These are phyloP conservation scores for Penicillium maclennaniae DNA, from an alignment of 495 filamentous ascomycete genomes.

Conservation along the genomic window DNA sequence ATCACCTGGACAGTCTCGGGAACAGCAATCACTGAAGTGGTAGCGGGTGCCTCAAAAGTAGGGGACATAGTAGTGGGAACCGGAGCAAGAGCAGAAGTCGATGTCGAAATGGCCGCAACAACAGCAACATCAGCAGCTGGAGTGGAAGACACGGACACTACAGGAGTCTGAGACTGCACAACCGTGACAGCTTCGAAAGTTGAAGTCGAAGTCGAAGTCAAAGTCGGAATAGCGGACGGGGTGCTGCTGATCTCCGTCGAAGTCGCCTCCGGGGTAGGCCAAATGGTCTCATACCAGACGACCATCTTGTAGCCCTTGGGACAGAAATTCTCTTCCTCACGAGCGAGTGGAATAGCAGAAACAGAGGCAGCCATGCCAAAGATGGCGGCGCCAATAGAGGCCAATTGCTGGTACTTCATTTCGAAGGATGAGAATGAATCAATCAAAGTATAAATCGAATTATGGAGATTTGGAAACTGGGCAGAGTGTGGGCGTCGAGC, in stretches of 20 bases:
- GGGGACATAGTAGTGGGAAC: slow-evolving; percentile 2
- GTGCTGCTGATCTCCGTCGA: slow-evolving; percentile 8
- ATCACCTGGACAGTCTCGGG: slow-evolving; percentile 13
- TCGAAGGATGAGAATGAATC: background rate
- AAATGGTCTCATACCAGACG: slow-evolving; percentile 23
- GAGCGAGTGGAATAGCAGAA: slow-evolving; percentile 24
- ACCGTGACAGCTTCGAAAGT: background rate
- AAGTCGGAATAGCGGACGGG: background rate
- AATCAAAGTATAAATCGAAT: background rate
- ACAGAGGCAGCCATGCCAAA: slow-evolving; percentile 28
- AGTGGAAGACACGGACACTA: slow-evolving; percentile 3
- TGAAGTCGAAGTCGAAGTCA: background rate
- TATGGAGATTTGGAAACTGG: background rate
- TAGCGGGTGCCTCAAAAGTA: background rate
- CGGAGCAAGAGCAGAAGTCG: background rate
- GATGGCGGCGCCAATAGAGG: slow-evolving; percentile 28
- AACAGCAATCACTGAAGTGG: slow-evolving; percentile 4
- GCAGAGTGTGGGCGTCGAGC: background rate
- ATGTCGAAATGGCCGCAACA: slow-evolving; percentile 1
- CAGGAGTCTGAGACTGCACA: background rate
- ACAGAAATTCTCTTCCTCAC: slow-evolving; percentile 22
- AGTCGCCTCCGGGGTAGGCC: slow-evolving; percentile 21
- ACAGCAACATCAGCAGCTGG: slow-evolving; percentile 3
- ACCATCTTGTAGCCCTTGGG: slow-evolving; percentile 29
- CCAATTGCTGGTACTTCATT: slow-evolving; percentile 35